phyloP scores from a whole-genome alignment of 2,329 filamentous ascomycete genomes.

The Herpotrichia juniperi region DNA sequence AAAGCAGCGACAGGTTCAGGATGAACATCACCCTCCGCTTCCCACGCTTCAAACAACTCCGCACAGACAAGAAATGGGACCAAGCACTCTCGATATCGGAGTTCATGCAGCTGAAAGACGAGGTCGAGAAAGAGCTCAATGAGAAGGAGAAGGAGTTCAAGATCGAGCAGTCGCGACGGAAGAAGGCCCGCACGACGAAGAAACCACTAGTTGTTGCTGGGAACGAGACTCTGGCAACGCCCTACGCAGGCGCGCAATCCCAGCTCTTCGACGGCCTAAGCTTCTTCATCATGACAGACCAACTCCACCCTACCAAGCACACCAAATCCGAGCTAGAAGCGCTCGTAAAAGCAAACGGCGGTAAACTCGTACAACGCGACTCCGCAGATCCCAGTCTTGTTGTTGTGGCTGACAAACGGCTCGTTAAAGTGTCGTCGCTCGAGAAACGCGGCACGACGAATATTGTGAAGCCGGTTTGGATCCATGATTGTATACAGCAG shows the following conservation, averaged over 20 bases:
- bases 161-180: constrained; percentile 70
- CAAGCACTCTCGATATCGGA: constrained; percentile 78
- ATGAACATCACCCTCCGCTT: constrained; percentile 82
- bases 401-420: constrained; percentile 78
- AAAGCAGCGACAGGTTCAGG: constrained; percentile 77
- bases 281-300: constrained; percentile 85
- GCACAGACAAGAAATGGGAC: constrained; percentile 85
- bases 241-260: constrained; percentile 64
- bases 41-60: constrained; percentile 82
- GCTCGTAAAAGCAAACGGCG: constrained; percentile 83
- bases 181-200: constrained; percentile 64
- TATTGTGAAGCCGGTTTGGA: constrained; percentile 81
- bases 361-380: constrained; percentile 76
- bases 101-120: constrained; percentile 73
- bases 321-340: constrained; percentile 80
- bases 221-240: constrained; percentile 54
- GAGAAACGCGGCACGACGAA: constrained; percentile 73
- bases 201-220: constrained; percentile 79
- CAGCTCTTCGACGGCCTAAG: constrained; percentile 76
- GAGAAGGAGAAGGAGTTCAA: constrained; percentile 74
- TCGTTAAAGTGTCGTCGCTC: constrained; percentile 82
- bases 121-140: constrained; percentile 72
- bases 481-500: constrained; percentile 78
- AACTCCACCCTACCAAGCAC: constrained; percentile 71
- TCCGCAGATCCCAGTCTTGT: constrained; percentile 67